Evolutionary conservation across 441 rosid species (phyloP), one percentile per base, ranked within the genome.

Genomic region (Gossypium davidsonii): DNA sequence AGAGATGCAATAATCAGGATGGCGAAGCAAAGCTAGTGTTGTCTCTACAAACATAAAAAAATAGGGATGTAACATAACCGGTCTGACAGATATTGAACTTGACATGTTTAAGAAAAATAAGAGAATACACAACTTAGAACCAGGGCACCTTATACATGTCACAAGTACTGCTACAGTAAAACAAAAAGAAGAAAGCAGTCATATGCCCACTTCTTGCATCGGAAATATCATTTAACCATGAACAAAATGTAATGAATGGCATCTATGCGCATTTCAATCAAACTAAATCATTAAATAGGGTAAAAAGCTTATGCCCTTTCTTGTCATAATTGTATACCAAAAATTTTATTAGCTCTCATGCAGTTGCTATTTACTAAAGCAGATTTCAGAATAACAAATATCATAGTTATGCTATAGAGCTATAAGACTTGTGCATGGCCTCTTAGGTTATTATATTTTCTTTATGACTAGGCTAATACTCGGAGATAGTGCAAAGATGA

Each of bases 1-100:
- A 15, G 98, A 94, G 80, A 92, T 90, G 91, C 97, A 92, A 78
- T 87, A 94, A 73, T 92, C 97, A 57, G 98, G 97, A 78, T 92
- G 92, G 39, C 97, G 89, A 67, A 94, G 93, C 84, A 94, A 87
- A 73, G 98, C 86, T 70, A 92, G 78, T 21, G 89, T 82, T 48
- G 99, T 88, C 79, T 94, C 99, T 94, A 91, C 80, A 83, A 71
- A 26, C 44, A 39, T 8, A 70, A 76, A 72, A 37, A 69, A 71
- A 67, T 8, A 44, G 12, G 15, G 4, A 63, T 9, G 4, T 15
- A 14, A 71, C n/a, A 72, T 39, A 14, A 26, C 18, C 15, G 11
- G 7, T 68, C 2, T 51, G 10, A 28, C 17, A 28, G 72, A 28
- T 6, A 12, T 28, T 39, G 17, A 28, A 59, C 64, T 59, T 59